These are phyloP conservation scores for Elasticomyces elasticus DNA, from an alignment of 495 filamentous ascomycete species.

Conservation along the genomic window DNA sequence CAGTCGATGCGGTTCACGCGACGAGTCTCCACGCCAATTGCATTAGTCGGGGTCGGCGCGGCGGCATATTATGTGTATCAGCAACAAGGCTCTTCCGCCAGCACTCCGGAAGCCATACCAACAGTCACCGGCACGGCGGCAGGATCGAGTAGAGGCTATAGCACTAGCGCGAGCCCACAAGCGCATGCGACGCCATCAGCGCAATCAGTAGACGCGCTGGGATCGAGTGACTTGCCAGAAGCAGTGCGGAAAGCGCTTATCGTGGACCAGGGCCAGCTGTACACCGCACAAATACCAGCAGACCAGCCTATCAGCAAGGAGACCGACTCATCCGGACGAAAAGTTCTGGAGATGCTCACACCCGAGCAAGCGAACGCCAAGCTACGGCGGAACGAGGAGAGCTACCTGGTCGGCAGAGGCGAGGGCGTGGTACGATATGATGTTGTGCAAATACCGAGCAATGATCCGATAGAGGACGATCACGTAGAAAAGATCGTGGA, in stretches of 20 bases:
- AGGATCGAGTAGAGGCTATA: conserved; percentile 5
- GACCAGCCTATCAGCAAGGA: conserved; percentile 66
- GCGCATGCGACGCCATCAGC: background rate
- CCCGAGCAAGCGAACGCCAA: conserved; percentile 89
- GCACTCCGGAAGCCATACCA: background rate
- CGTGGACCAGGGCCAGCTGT: conserved; percentile 21
- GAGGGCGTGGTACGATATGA: conserved; percentile 92
- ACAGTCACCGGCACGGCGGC: background rate
- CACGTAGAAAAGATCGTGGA: conserved; percentile 96
- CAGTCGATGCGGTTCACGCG: conserved; percentile 17
- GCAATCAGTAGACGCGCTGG: conserved; percentile 3
- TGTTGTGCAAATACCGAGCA: conserved; percentile 87
- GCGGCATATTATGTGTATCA: conserved; percentile 18
- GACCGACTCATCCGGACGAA: conserved; percentile 67
- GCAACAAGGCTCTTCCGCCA: background rate
- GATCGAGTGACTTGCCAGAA: conserved; percentile 10
- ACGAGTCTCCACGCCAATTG: conserved; percentile 14
- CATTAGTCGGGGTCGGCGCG: conserved; percentile 14
- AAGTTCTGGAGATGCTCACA: conserved; percentile 87
- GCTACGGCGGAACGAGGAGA: conserved; percentile 79
- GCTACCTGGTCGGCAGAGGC: conserved; percentile 80
- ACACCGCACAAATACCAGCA: conserved; percentile 20
- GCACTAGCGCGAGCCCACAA: background rate
- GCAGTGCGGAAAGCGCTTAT: conserved; percentile 20
- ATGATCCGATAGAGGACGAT: conserved; percentile 97